Evolutionary conservation across 2,329 filamentous ascomycete genomes (phyloP).

Genomic region (Ophiostoma pallidulum): DNA sequence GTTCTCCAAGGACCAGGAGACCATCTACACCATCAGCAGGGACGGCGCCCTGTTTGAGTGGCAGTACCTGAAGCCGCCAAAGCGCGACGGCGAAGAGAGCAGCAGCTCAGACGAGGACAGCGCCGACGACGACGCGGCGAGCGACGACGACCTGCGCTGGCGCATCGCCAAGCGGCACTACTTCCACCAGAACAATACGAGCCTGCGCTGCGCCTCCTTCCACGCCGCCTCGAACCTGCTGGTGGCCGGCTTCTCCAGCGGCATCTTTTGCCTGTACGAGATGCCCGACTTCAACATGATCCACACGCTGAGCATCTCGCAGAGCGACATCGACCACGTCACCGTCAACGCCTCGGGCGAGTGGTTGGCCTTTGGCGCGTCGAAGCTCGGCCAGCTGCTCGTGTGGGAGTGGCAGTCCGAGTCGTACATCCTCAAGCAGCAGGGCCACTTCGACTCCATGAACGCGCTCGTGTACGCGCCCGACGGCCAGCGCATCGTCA

Average conservation of each 20-base stretch:
- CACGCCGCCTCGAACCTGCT: slow-evolving; percentile 81
- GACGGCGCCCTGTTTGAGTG: slow-evolving; percentile 95
- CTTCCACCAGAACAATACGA: slow-evolving; percentile 84
- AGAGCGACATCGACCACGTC: slow-evolving; percentile 92
- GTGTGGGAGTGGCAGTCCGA: slow-evolving; percentile 99
- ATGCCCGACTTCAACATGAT: slow-evolving; percentile 94
- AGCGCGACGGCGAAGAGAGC: slow-evolving; percentile 35
- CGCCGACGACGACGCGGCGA: slow-evolving; percentile 45
- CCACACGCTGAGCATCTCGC: slow-evolving; percentile 85
- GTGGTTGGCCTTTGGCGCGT: slow-evolving; percentile 95
- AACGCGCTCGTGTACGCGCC: slow-evolving; percentile 89
- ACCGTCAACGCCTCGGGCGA: slow-evolving; percentile 91
- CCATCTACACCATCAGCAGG: slow-evolving; percentile 91
- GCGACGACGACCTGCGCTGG: slow-evolving; percentile 67
- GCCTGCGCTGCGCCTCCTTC: slow-evolving; percentile 82
- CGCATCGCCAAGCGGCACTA: slow-evolving; percentile 85
- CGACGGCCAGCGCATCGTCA: slow-evolving; percentile 86
- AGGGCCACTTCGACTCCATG: slow-evolving; percentile 94
- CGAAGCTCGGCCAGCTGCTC: slow-evolving; percentile 86
- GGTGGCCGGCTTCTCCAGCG: slow-evolving; percentile 94
- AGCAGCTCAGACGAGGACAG: slow-evolving; percentile 44
- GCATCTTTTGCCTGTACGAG: slow-evolving; percentile 88
- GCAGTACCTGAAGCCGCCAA: slow-evolving; percentile 59
- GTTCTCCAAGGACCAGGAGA: slow-evolving; percentile 91
- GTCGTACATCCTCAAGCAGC: slow-evolving; percentile 96